A percentile compares a stretch with the other conserved stretches of the same genome.
Conservation (phyloP, 1,139 yeast species). For the Fermentozyma sake region DNA sequence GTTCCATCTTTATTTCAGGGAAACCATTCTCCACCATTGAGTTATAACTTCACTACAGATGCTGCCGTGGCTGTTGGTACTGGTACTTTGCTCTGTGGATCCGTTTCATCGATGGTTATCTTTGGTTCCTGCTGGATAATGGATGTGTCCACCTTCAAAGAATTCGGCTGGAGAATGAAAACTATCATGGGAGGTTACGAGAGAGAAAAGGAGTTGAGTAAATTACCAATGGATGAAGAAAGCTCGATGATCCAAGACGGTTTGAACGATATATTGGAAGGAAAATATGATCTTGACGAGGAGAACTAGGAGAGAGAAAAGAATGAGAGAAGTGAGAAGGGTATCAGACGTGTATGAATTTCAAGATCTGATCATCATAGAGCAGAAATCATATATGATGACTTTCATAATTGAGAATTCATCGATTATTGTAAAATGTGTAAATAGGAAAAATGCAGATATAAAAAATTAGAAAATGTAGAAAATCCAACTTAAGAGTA, state of each 20-base stretch:
- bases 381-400: no score
- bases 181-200: slow-evolving; percentile 64
- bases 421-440: no score
- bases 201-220: slow-evolving; percentile 43
- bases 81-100: slow-evolving; percentile 70
- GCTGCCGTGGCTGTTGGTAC: slow-evolving; percentile 85
- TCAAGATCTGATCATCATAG: no score
- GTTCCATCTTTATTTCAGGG: slow-evolving; percentile 79
- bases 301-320: slow-evolving; percentile 3
- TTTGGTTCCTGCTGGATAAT: slow-evolving; percentile 78
- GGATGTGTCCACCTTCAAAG: slow-evolving; percentile 65
- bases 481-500: no score
- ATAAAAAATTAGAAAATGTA: no score
- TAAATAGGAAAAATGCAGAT: no score
- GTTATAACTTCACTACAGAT: slow-evolving; percentile 73
- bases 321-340: no score
- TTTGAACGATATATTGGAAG: slow-evolving; percentile 43
- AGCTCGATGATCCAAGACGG: slow-evolving; percentile 51
- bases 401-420: no score
- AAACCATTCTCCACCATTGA: slow-evolving; percentile 75
- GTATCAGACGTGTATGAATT: no score
- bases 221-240: slow-evolving; percentile 65
- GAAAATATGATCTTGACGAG: slow-evolving; percentile 27
- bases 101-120: slow-evolving; percentile 67
- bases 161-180: slow-evolving; percentile 71